Conservation (phyloP, 306 rosid genomes). For the Oemleria cerasiformis region DNA sequence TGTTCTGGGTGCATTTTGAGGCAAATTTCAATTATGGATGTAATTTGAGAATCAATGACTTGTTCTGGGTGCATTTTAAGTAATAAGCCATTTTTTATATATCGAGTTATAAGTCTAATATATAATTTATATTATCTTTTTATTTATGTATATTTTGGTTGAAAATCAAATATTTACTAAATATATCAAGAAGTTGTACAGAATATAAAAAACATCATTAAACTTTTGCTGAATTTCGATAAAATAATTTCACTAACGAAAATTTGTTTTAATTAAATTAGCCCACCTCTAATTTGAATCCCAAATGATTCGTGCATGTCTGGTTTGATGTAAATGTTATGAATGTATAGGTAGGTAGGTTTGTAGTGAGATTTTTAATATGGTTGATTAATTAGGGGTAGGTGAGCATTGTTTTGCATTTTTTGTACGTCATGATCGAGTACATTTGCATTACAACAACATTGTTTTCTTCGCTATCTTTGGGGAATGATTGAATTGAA, state of each 20-base stretch:
- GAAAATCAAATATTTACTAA: no score
- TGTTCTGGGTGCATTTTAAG: no score
- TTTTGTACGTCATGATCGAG: slow-evolving; percentile 34
- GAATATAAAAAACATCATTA: no score
- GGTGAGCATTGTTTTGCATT: slow-evolving; percentile 35
- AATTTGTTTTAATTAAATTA: no score
- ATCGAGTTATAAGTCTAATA: no score
- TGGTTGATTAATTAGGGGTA: slow-evolving; percentile 18
- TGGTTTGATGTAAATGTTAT: slow-evolving; percentile 19
- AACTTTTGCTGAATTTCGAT: no score
- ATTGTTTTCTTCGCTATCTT: slow-evolving; percentile 49
- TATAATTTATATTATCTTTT: background rate
- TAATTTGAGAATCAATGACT: no score
- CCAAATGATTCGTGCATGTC: slow-evolving; percentile 2
- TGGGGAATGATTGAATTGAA: slow-evolving; percentile 22
- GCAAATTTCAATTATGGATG: no score
- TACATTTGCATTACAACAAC: slow-evolving; percentile 38
- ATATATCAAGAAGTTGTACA: no score
- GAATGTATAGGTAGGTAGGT: slow-evolving; percentile 25
- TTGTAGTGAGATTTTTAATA: slow-evolving; percentile 25
- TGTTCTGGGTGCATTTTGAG: no score
- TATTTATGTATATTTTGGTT: background rate
- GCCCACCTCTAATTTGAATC: background rate
- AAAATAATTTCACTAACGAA: no score
- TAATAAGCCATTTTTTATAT: no score